These are phyloP conservation scores for Talaromyces trachyspermus DNA, from an alignment of 495 filamentous ascomycete species.

Conservation along the genomic window DNA sequence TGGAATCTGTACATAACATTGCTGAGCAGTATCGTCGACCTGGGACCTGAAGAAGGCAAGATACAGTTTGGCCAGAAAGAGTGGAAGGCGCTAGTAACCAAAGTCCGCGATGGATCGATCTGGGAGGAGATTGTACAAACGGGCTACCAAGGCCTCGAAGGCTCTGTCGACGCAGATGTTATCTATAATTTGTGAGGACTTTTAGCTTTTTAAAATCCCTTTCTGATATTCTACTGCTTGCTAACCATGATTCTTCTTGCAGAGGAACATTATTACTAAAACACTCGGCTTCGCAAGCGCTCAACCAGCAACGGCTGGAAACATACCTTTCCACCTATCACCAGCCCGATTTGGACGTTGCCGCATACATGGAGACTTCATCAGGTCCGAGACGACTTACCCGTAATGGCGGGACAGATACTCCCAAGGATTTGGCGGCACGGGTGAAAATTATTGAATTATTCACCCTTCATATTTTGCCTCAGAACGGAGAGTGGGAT, in stretches of 20 bases:
- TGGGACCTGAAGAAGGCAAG: conserved; percentile 87
- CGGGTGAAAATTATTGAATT: conserved; percentile 87
- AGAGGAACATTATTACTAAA: conserved; percentile 82
- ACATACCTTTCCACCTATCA: conserved; percentile 76
- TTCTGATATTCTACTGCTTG: neutral
- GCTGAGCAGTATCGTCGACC: conserved; percentile 79
- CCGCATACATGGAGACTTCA: conserved; percentile 44
- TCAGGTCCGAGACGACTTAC: conserved; percentile 23
- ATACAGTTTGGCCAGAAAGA: conserved; percentile 72
- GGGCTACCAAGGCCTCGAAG: conserved; percentile 80
- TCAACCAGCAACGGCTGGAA: conserved; percentile 84
- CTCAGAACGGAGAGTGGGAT: conserved; percentile 88
- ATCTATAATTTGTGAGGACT: conserved; percentile 78
- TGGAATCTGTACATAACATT: conserved; percentile 96
- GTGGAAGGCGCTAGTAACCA: conserved; percentile 71
- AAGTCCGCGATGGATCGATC: conserved; percentile 75
- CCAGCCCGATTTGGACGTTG: conserved; percentile 59
- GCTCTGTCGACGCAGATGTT: conserved; percentile 88
- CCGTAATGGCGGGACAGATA: conserved; percentile 55
- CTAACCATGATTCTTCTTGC: conserved; percentile 1
- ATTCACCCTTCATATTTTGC: conserved; percentile 86
- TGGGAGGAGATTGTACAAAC: conserved; percentile 88
- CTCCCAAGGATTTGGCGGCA: conserved; percentile 66
- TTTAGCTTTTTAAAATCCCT: neutral
- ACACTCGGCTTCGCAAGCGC: conserved; percentile 71